Evolutionary conservation across 371 early-diverging fungal genomes (phyloP).

Genomic region (Funneliformis caledonium): DNA sequence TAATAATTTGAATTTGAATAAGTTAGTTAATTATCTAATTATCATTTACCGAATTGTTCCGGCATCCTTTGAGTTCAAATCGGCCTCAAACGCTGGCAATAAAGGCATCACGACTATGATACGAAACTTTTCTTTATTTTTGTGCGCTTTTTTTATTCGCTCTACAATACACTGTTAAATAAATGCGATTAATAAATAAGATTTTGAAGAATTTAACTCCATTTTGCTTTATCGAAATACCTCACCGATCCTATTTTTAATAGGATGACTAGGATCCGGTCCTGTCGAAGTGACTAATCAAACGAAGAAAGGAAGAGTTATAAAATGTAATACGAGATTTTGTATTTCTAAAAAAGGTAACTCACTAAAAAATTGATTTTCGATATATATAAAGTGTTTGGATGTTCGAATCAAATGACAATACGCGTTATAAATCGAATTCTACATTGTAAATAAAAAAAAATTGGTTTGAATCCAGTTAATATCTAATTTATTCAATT

Average conservation of each 20-base stretch:
- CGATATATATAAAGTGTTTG: conserved; percentile 89
- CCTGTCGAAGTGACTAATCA: conserved; percentile 65
- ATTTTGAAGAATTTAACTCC: conserved; percentile 61
- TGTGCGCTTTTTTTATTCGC: conserved; percentile 78
- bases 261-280: conserved; percentile 60
- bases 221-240: conserved; percentile 50
- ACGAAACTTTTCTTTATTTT: conserved; percentile 70
- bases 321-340: neutral
- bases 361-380: conserved; percentile 94
- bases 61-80: conserved; percentile 74
- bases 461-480: neutral
- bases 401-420: conserved; percentile 71
- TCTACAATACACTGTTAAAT: conserved; percentile 40
- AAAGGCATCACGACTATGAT: conserved; percentile 89
- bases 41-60: conserved; percentile 78
- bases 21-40: conserved; percentile 44
- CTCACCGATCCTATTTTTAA: conserved; percentile 67
- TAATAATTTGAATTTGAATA: no score
- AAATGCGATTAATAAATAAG: conserved; percentile 37
- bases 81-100: conserved; percentile 85
- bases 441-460: conserved; percentile 49
- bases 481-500: neutral
- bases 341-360: neutral
- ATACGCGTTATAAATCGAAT: conserved; percentile 88
- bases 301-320: neutral